Base-by-base conservation (phyloP, 306 rosid species). In the Ormosia semicastrata region DNA sequence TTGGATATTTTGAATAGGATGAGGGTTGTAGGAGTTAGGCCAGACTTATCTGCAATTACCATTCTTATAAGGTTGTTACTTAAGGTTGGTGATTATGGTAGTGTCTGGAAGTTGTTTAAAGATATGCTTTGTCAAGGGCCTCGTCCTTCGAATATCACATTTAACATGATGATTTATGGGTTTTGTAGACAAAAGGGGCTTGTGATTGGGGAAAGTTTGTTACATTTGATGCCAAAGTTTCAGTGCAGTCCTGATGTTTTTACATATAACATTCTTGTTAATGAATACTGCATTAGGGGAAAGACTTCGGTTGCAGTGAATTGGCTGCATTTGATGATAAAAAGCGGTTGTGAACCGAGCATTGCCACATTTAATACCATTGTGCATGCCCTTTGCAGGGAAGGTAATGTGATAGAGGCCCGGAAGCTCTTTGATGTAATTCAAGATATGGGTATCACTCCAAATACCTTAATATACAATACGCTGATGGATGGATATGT, bases 401-500 rank as follows among this genome's bases (percentile, higher is more conserved):
- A 90, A 73, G 98, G 98, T 56, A 90, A 90, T 71, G 52, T 91
- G 81, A 77, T 66, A 65, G 89, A 81, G 78, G 97, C 96, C 0
- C 87, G 88, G 81, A 85, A 78, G 80, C 4, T 86, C 71, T 91
- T 93, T 71, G 84, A 91, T 82, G 85, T 57, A 47, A 82, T 93
- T 73, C 73, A 54, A 50, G 87, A 86, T 5, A 41, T 78, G 79
- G 89, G 89, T 63, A 58, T 86, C 63, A 50, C 84, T 63, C 85
- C 80, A 4, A 83, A 85, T 80, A 76, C 87, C 47, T 37, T 4
- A 30, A 67, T 80, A 2, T 93, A 87, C 81, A 93, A 91, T 83
- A 81, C 92, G 13, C 54, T 91, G 79, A 86, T 93, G 81, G 89
- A 90, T 85, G 97, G 97, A 69, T 87, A 91, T 75, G 88, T 93